Evolutionary conservation across 495 filamentous ascomycete genomes (phyloP).

Genomic region (Sabuloglossum arenarium): DNA sequence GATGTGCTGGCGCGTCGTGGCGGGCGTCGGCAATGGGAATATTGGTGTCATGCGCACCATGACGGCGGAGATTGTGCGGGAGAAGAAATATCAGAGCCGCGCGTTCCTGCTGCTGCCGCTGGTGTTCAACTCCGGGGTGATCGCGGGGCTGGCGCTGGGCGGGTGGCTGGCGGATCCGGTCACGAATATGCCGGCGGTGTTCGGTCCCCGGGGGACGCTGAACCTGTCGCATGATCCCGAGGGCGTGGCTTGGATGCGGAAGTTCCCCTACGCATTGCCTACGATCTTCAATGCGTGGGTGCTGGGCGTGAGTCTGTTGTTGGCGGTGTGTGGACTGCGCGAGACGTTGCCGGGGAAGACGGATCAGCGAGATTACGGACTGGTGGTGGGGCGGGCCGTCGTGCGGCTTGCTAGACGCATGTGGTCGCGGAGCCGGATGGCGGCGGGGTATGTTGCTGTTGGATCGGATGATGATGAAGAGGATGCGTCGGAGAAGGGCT

Average conservation of each 20-base stretch:
- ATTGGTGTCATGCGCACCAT: slow-evolving; percentile 66
- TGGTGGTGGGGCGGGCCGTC: neutral
- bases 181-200: slow-evolving; percentile 37
- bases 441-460: neutral
- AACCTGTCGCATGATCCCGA: slow-evolving; percentile 19
- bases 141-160: slow-evolving; percentile 50
- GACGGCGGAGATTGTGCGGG: slow-evolving; percentile 58
- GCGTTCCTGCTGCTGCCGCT: slow-evolving; percentile 68
- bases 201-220: slow-evolving; percentile 32
- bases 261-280: slow-evolving; percentile 54
- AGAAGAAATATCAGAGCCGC: slow-evolving; percentile 43
- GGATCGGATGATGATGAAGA: no score
- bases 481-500: no score
- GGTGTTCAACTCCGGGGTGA: slow-evolving; percentile 62
- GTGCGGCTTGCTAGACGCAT: neutral
- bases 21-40: slow-evolving; percentile 57
- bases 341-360: neutral
- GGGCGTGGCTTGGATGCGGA: slow-evolving; percentile 41
- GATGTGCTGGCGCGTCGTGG: slow-evolving; percentile 49
- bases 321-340: neutral
- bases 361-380: neutral
- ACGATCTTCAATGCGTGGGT: slow-evolving; percentile 54
- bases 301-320: slow-evolving; percentile 24
- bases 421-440: neutral
- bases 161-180: slow-evolving; percentile 55